phyloP scores from a whole-genome alignment of 2,329 filamentous ascomycete species.

The Geosmithia flava region DNA sequence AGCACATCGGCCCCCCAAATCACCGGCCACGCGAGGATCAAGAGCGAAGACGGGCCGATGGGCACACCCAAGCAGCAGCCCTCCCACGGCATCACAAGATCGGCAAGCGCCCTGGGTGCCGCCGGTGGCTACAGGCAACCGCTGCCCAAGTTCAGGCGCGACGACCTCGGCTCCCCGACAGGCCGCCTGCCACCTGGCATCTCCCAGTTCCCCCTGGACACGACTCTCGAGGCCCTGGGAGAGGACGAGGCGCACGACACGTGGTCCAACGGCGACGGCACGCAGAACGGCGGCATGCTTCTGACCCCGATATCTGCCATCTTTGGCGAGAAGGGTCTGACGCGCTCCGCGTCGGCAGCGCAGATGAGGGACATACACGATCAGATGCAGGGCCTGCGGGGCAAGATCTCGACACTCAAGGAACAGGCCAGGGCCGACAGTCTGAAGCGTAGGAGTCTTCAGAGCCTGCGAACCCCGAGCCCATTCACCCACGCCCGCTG shows the following conservation, averaged over 20 bases:
- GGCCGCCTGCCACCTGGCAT: slow-evolving; percentile 12
- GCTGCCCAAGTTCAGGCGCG: slow-evolving; percentile 19
- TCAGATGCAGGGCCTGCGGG: slow-evolving; percentile 76
- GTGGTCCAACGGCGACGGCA: slow-evolving; percentile 11
- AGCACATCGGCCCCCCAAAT: slow-evolving; percentile 6
- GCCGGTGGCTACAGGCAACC: slow-evolving; percentile 44
- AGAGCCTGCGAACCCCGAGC: slow-evolving; percentile 62
- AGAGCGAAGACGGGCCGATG: slow-evolving; percentile 15
- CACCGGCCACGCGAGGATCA: slow-evolving; percentile 14
- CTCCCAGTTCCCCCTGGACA: slow-evolving; percentile 27
- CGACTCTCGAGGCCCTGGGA: slow-evolving; percentile 35
- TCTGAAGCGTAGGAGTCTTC: slow-evolving; percentile 63
- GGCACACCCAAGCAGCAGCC: slow-evolving; percentile 10
- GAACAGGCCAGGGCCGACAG: slow-evolving; percentile 71
- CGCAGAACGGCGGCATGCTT: slow-evolving; percentile 20
- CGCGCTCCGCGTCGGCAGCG: slow-evolving; percentile 58
- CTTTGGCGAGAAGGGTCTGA: slow-evolving; percentile 34
- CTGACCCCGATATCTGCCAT: slow-evolving; percentile 32
- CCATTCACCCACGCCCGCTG: slow-evolving; percentile 60
- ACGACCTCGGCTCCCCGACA: neutral
- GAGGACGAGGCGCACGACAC: slow-evolving; percentile 32
- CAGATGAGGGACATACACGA: slow-evolving; percentile 65
- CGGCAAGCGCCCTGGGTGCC: slow-evolving; percentile 50
- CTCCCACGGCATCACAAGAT: slow-evolving; percentile 31
- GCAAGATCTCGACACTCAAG: slow-evolving; percentile 69